Conservation (phyloP, 1,139 yeast genomes). For the Zhuliangozyma parablackwelliae region DNA sequence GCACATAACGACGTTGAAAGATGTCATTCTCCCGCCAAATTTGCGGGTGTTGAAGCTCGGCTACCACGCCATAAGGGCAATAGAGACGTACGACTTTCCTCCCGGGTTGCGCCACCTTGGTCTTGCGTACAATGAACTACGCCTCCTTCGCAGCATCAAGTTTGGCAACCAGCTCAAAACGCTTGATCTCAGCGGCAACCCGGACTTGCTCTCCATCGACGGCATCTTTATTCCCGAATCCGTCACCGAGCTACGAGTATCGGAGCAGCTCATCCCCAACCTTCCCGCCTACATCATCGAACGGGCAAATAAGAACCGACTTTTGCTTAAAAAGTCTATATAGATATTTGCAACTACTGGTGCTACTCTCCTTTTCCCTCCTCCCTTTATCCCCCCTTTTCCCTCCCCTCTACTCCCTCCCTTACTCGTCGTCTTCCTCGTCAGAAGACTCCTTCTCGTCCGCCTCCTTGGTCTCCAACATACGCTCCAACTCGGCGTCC, state of each 20-base stretch:
- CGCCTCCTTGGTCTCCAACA: slow-evolving; percentile 58
- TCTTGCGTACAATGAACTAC: slow-evolving; percentile 38
- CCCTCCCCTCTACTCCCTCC: too few relatives aligned
- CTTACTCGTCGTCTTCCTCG: slow-evolving; percentile 41
- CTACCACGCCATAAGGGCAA: slow-evolving; percentile 36
- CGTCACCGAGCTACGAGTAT: slow-evolving; percentile 32
- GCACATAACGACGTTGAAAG: slow-evolving; percentile 40
- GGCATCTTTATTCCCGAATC: slow-evolving; percentile 37
- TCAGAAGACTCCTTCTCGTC: slow-evolving; percentile 44
- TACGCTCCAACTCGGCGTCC: slow-evolving; percentile 95
- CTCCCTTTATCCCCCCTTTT: not conserved
- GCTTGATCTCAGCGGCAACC: slow-evolving; percentile 43
- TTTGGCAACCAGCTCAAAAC: slow-evolving; percentile 32
- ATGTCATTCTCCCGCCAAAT: slow-evolving; percentile 36
- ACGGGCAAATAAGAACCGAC: slow-evolving; percentile 35
- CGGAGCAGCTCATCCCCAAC: slow-evolving; percentile 32
- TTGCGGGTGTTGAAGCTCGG: slow-evolving; percentile 35
- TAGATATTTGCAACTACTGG: not conserved
- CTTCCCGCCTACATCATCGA: slow-evolving; percentile 39
- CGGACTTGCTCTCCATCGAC: slow-evolving; percentile 36
- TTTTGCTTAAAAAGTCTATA: slow-evolving; percentile 25
- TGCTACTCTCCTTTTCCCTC: not conserved
- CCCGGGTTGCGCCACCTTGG: slow-evolving; percentile 26
- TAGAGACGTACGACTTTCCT: slow-evolving; percentile 42
- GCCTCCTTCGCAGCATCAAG: slow-evolving; percentile 32